Evolutionary conservation across 2,329 filamentous ascomycete species (phyloP).

Genomic region (Verticillium klebahnii): DNA sequence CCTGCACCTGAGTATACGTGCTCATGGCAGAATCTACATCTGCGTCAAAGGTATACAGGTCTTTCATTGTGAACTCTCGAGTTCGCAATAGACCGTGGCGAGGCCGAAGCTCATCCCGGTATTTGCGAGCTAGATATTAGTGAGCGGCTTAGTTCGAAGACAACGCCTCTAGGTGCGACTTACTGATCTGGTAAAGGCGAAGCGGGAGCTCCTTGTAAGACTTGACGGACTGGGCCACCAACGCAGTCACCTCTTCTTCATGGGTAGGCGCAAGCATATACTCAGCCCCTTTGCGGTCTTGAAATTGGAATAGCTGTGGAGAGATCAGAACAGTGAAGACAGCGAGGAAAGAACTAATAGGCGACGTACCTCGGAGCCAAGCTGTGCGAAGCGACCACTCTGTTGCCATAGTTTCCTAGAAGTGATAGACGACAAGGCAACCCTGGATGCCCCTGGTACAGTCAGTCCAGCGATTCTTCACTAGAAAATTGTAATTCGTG

Average conservation of each 20-base stretch:
- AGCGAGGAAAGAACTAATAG: background rate
- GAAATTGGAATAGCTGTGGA: slow-evolving; percentile 68
- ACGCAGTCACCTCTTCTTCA: slow-evolving; percentile 87
- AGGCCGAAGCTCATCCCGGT: slow-evolving; percentile 86
- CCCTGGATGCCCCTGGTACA: slow-evolving; percentile 65
- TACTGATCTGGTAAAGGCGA: slow-evolving; percentile 84
- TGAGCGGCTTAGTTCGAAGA: slow-evolving; percentile 2
- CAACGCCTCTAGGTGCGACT: slow-evolving; percentile 18
- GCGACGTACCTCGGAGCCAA: slow-evolving; percentile 62
- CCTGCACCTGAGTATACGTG: slow-evolving; percentile 73
- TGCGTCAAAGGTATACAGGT: slow-evolving; percentile 91
- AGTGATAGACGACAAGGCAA: slow-evolving; percentile 80
- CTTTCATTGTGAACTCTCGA: slow-evolving; percentile 96
- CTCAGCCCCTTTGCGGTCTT: slow-evolving; percentile 69
- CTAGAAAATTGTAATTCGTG: too few species aligned
- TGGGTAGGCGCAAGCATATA: slow-evolving; percentile 89
- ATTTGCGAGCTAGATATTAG: slow-evolving; percentile 67
- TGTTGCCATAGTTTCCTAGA: slow-evolving; percentile 78
- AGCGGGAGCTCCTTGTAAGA: slow-evolving; percentile 86
- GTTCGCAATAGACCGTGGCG: slow-evolving; percentile 83
- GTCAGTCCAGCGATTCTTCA: background rate
- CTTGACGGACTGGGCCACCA: slow-evolving; percentile 68
- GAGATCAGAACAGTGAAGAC: slow-evolving; percentile 12
- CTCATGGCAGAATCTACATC: slow-evolving; percentile 62
- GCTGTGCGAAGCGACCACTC: slow-evolving; percentile 73